Conservation (phyloP, 768 basidiomycete genomes). For the Paxillus rubicundulus region DNA sequence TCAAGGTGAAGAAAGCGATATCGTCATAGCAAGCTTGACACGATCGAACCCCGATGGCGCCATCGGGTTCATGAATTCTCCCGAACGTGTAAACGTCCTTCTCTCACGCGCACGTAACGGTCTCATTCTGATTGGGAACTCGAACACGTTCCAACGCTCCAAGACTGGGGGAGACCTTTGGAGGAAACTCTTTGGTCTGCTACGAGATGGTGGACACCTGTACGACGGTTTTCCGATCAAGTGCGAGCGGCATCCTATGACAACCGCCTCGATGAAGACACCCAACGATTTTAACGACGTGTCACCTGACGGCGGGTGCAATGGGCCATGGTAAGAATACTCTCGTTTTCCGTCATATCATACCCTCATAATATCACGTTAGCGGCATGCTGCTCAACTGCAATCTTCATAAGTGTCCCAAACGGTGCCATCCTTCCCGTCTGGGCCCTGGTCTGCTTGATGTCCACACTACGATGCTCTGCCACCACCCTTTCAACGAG, state of each 20-base stretch:
- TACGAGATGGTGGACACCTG: slow-evolving; percentile 43
- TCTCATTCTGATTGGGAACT: slow-evolving; percentile 65
- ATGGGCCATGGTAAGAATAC: slow-evolving; percentile 50
- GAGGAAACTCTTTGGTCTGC: slow-evolving; percentile 45
- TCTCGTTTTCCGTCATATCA: background rate
- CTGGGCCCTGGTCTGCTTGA: slow-evolving; percentile 45
- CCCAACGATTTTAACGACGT: slow-evolving; percentile 49
- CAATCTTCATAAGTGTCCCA: slow-evolving; percentile 51
- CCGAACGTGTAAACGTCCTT: slow-evolving; percentile 68
- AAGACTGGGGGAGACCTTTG: slow-evolving; percentile 53
- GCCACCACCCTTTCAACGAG: slow-evolving; percentile 35
- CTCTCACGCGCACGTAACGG: slow-evolving; percentile 66
- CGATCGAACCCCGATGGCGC: slow-evolving; percentile 53
- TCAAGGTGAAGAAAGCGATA: slow-evolving; percentile 72
- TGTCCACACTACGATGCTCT: slow-evolving; percentile 35
- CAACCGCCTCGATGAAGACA: slow-evolving; percentile 35
- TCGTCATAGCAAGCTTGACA: slow-evolving; percentile 60
- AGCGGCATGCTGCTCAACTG: slow-evolving; percentile 53
- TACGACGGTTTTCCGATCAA: slow-evolving; percentile 58
- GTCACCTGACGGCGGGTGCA: slow-evolving; percentile 65
- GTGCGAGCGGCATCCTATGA: slow-evolving; percentile 55
- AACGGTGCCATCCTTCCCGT: slow-evolving; percentile 55
- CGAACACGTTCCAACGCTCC: slow-evolving; percentile 52
- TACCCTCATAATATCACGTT: background rate
- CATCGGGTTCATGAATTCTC: slow-evolving; percentile 72